Base-by-base conservation (phyloP, 805 yeast genomes). In the Zygosaccharomyces rouxii region DNA sequence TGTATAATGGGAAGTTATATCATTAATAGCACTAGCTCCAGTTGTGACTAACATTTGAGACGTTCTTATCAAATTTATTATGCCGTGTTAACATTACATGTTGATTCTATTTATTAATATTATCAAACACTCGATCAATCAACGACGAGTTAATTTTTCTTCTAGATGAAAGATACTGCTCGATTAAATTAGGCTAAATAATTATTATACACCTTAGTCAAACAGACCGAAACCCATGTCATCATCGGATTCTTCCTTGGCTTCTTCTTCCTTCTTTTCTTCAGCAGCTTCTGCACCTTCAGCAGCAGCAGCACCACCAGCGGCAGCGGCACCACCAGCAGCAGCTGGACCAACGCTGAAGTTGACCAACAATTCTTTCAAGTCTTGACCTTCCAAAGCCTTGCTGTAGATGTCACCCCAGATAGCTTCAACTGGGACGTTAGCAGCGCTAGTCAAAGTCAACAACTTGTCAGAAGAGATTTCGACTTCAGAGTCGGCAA, bases 401-500 rank as follows among this genome's bases (percentile, higher is more conserved):
- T 83, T 83, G 67, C 92, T 85, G 74, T 74, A 86, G 64, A 84
- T 80, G 64, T 81, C 85, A 69, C 89, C 86, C 90, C 90, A 86
- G 76, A 83, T 78, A 73, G 71, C 68, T 67, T 86, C 94, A 70
- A 84, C 80, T 62, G 78, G 75, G 64, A 84, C 80, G 70, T 85
- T 83, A 61, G 95, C 94, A 66, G 88, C 86, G 57, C 75, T 64
- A 71, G 86, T 76, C 73, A 86, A 74, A 67, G 87, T 76, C 68
- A 78, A 68, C 70, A 86, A 79, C 79, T 85, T 85, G 71, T 83
- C 90, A 64, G 89, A 62, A 55, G 96, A 80, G 83, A 94, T 81
- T 76, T 90, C 97, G 70, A 89, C 78, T 70, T 89, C 97, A 69
- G 97, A 88, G 72, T 92, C 99, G 63, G 97, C 96, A 76, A 92